Base-by-base conservation (phyloP, 139 green algal species). In the Coelastrella sp. region DNA sequence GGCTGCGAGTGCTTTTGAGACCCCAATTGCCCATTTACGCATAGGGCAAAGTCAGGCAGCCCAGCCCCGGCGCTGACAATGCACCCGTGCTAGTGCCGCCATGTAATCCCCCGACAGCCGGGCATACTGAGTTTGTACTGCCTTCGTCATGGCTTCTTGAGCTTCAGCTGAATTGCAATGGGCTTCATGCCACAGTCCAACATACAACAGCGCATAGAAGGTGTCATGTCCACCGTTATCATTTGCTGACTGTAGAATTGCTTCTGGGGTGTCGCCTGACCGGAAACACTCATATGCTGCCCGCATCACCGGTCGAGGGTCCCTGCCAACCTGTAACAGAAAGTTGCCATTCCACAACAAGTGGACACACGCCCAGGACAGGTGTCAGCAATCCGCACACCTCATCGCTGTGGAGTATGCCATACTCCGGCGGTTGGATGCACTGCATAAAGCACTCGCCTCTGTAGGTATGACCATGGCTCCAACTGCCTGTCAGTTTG, bases 171-270 rank as follows among this genome's bases (percentile, higher is more conserved):
- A 70, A 25, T 95, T 19, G 11, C 93, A 91, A 12, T 95, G 84
- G 5, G 93, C 91, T 89, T 99, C 97, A 68, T 97, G 81, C 87
- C 90, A 98, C 72, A 99, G 93, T 0, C 94, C 97, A 14, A 94
- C 89, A 81, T 99, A 99, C 82, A 98, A 90, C 15, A 87, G 59
- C 6, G 93, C 93, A 82, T 98, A 98, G 83, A 98, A 98, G n/a
- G 82, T 85, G n/a, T 92, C 93, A n/a, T 92, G 72, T 7, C 87
- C 91, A n/a, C 84, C 80, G 59, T 91, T 75, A 25, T 79, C 68
- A 4, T 24, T 85, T 4, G 89, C 93, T 73, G 90, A 89, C 68
- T 63, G 25, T 57, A 92, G 57, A 70, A 91, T 90, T 35, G 59
- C 11, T 59, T 89, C 89, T 56, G 91, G 88, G 10, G 81, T 85